phyloP scores from a whole-genome alignment of 352 stramenopile genomes.

The Globisporangium emineosum region DNA sequence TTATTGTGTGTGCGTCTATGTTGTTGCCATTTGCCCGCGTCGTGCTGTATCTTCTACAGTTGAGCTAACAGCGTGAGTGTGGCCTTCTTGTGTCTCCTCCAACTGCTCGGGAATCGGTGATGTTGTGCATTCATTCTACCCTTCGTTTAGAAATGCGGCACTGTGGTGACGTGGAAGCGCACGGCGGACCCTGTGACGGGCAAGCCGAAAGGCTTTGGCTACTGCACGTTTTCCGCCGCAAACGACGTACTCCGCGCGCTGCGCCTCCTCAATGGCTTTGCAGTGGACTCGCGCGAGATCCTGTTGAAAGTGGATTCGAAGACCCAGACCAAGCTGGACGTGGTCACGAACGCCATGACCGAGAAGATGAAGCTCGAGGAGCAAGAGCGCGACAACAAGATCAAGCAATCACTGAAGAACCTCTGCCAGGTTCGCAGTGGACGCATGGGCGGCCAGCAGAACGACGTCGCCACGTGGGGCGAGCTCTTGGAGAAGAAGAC shows the following conservation, averaged over 20 bases:
- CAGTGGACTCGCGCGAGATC: constrained; percentile 41
- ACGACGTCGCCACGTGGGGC: constrained; percentile 31
- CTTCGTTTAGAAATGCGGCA: constrained; percentile 46
- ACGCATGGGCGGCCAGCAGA: constrained; percentile 32
- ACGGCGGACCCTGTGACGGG: constrained; percentile 36
- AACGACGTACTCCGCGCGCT: constrained; percentile 42
- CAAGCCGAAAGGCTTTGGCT: constrained; percentile 47
- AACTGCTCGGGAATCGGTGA: too few relatives aligned
- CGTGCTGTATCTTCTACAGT: background rate
- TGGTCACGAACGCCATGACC: constrained; percentile 23
- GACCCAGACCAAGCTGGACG: constrained; percentile 33
- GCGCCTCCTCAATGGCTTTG: constrained; percentile 40
- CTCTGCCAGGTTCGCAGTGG: constrained; percentile 33
- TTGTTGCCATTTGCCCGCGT: background rate
- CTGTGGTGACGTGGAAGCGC: constrained; percentile 45
- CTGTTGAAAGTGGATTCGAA: constrained; percentile 40
- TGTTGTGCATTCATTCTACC: too few relatives aligned
- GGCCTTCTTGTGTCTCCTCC: background rate
- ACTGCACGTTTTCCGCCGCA: constrained; percentile 33
- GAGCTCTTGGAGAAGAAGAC: constrained; percentile 23
- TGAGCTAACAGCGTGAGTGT: constrained; percentile 3
- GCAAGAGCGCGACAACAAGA: constrained; percentile 22
- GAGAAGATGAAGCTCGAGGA: constrained; percentile 24
- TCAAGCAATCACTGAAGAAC: constrained; percentile 23
- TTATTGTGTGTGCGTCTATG: background rate